Base-by-base conservation (phyloP, 345 rosid genomes). In the Eucalyptus tenuipes region DNA sequence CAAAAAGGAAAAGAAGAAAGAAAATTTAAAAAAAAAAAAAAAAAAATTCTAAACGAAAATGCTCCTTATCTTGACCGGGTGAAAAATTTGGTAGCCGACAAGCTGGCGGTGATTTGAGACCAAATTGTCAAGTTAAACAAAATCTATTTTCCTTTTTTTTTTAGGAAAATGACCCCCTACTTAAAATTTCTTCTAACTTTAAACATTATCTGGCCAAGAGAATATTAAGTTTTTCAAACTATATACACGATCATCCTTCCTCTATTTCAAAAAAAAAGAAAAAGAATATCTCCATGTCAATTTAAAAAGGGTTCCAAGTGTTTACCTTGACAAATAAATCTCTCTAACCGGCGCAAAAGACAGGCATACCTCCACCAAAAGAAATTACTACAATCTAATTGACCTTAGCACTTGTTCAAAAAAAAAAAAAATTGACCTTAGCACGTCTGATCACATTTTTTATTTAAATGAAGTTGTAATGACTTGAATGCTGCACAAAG, bases 151-250 rank as follows among this genome's bases (percentile, higher is more conserved):
- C 57, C 3, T 7, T 17, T 17, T 50, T 0, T 15, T 2, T 15
- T 5, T 42, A 42, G 44, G 44, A 48, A 48, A 48, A 48, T 9
- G 4, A 48, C 13, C 13, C 27, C 25, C 2, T 5, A 75, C 7
- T 37, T 20, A 20, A 75, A 37, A 75, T 6, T 75, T 75, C 10
- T 52, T 8, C 6, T 16, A 71, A 71, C 81, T 33, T 18, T 33
- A 71, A 17, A 7, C 2, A 1, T 37, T 3, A 6, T 37, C 8
- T 9, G 6, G 0, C 5, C 8, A 37, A 37, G 13, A 20, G 47
- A 37, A 40, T 75, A 10, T 22, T 2, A 1, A 0, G 1, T 37
- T 11, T 71, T 37, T 37, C 15, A 18, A 40, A 75, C 3, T 1
- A 3, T 37, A 3, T 37, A 20, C 2, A 11, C 1, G 5, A 40